Percentiles rank a stretch among this genome's conserved stretches.
Evolutionary conservation across 2,329 filamentous ascomycete species (phyloP).

Genomic region (Sclerotinia nivalis): DNA sequence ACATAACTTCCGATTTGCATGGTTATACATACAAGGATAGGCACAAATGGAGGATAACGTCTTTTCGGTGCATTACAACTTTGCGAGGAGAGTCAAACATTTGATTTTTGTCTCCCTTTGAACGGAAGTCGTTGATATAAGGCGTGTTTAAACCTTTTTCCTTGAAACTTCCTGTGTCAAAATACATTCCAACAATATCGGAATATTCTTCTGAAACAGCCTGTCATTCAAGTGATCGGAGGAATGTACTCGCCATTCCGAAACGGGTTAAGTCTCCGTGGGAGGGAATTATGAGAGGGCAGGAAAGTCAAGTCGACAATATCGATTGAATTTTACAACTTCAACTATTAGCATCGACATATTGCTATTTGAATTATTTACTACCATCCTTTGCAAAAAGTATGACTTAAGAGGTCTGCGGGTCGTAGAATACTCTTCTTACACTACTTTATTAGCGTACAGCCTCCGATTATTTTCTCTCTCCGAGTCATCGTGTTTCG

Average conservation of each 20-base stretch:
- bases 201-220: slow-evolving; percentile 2
- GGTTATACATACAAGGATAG: slow-evolving; percentile 13
- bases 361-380: no score
- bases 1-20: slow-evolving; percentile 19
- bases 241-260: slow-evolving; percentile 1
- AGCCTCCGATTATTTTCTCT: slow-evolving; percentile 4
- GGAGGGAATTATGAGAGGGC: background rate
- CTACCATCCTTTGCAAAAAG: background rate
- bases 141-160: background rate
- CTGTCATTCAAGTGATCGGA: background rate
- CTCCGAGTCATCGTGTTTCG: slow-evolving; percentile 13
- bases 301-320: background rate
- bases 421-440: slow-evolving; percentile 12
- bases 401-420: background rate
- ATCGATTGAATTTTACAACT: background rate
- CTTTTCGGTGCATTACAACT: background rate
- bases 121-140: background rate
- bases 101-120: background rate
- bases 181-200: background rate
- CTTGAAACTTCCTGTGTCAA: background rate
- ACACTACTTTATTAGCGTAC: background rate
- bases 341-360: background rate
- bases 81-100: background rate
- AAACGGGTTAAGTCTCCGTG: background rate
- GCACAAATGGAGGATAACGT: slow-evolving; percentile 1